phyloP scores from a whole-genome alignment of 2,329 filamentous ascomycete species.

The Ascochyta koolunga region DNA sequence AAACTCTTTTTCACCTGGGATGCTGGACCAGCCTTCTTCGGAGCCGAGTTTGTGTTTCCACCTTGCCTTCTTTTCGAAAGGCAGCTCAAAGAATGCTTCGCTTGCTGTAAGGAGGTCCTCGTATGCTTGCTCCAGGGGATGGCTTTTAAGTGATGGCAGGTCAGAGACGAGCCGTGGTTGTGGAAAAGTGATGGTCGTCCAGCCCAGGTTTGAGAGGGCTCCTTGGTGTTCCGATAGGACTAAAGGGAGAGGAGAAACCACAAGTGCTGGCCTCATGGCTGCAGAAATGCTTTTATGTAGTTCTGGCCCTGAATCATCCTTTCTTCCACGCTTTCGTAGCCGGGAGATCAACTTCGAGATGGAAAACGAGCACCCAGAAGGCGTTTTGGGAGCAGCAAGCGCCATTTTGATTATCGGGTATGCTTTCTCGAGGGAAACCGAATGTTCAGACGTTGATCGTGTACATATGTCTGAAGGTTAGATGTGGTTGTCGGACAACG shows the following conservation, averaged over 20 bases:
- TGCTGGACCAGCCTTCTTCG: constrained; percentile 47
- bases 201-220: constrained; percentile 40
- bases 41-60: constrained; percentile 43
- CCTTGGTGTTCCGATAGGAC: constrained; percentile 42
- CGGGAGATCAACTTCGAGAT: constrained; percentile 40
- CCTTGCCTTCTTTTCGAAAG: constrained; percentile 29
- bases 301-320: not conserved
- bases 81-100: constrained; percentile 40
- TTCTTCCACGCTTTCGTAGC: constrained; percentile 21
- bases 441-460: not conserved
- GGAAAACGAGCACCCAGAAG: constrained; percentile 27
- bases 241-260: constrained; percentile 34
- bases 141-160: constrained; percentile 8
- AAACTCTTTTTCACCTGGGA: constrained; percentile 49
- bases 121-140: constrained; percentile 42
- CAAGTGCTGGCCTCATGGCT: constrained; percentile 32
- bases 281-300: not conserved
- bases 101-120: constrained; percentile 38
- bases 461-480: not conserved
- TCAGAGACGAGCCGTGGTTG: constrained; percentile 1
- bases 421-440: no score
- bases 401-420: constrained; percentile 24
- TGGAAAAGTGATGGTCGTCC: constrained; percentile 46
- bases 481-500: not conserved
- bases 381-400: constrained; percentile 18